Evolutionary conservation across 2,329 filamentous ascomycete genomes (phyloP).

Genomic region (Xylariaceae sp.): DNA sequence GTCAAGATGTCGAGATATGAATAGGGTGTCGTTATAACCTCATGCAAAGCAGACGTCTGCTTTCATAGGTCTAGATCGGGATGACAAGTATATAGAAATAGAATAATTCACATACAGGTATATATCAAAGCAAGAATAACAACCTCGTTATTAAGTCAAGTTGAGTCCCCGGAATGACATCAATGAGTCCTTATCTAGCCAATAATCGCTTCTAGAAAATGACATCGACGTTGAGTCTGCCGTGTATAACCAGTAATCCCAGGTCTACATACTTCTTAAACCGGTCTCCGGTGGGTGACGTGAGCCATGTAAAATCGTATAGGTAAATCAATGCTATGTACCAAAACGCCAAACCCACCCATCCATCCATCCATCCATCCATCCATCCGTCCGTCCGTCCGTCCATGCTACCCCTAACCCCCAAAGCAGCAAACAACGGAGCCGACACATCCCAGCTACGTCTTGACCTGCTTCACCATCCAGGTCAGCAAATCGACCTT

Average conservation of each 20-base stretch:
- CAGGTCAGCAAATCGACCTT: slow-evolving; percentile 95
- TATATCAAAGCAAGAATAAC: neutral
- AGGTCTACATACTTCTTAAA: slow-evolving; percentile 10
- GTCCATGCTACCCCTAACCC: neutral
- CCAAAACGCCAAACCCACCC: neutral
- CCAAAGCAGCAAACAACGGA: slow-evolving; percentile 10
- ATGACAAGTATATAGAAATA: too few species aligned
- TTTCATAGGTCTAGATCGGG: too few species aligned
- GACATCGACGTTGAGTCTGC: slow-evolving; percentile 40
- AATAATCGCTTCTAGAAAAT: slow-evolving; percentile 10
- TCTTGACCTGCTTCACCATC: slow-evolving; percentile 71
- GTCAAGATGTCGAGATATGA: too few species aligned
- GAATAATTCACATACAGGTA: too few species aligned
- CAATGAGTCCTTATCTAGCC: neutral
- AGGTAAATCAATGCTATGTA: neutral
- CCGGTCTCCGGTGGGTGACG: neutral
- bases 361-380: neutral
- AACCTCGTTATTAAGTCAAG: neutral
- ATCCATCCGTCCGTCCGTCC: too few species aligned
- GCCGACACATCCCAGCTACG: neutral
- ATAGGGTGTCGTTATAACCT: too few species aligned
- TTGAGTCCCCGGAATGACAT: neutral
- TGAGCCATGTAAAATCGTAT: too few species aligned
- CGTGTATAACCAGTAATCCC: slow-evolving; percentile 15
- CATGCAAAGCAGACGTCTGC: too few species aligned